A percentile compares a stretch with the other conserved stretches of the same genome.
Evolutionary conservation across 2,329 filamentous ascomycete species (phyloP).

Genomic region (Blumeria hordei): DNA sequence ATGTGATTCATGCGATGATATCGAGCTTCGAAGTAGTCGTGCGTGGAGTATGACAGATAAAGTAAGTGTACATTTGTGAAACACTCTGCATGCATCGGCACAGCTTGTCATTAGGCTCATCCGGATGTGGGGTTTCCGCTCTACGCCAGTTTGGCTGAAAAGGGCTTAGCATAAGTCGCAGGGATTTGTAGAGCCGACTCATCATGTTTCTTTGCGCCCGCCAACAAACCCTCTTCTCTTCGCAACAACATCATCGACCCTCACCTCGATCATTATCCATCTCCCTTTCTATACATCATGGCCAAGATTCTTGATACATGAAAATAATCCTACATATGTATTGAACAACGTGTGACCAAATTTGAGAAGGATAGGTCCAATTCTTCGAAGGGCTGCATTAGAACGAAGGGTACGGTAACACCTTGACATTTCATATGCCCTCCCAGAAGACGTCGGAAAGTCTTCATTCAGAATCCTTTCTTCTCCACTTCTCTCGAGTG

Average conservation of each 20-base stretch:
- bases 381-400: constrained; percentile 3
- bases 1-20: constrained; percentile 10
- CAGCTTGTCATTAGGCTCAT: not conserved
- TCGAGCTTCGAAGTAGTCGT: not conserved
- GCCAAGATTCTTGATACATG: constrained; percentile 11
- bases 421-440: constrained; percentile 11
- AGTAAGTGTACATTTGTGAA: not conserved
- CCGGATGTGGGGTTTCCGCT: not conserved
- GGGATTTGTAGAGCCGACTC: not conserved
- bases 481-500: constrained; percentile 1
- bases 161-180: not conserved
- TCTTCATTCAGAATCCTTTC: not conserved
- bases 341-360: constrained; percentile 12
- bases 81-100: too few species aligned
- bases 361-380: constrained; percentile 5
- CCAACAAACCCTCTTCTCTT: constrained; percentile 1
- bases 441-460: constrained; percentile 4
- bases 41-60: not conserved
- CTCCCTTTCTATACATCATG: constrained; percentile 9
- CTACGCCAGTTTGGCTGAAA: not conserved
- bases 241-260: constrained; percentile 3
- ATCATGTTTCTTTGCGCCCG: not conserved
- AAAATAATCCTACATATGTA: constrained; percentile 15
- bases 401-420: constrained; percentile 15
- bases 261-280: constrained; percentile 3